Evolutionary conservation across 192 early-diverging fungal species (phyloP), one percentile per base, ranked within the genome.

Genomic region (Podila verticillata): DNA sequence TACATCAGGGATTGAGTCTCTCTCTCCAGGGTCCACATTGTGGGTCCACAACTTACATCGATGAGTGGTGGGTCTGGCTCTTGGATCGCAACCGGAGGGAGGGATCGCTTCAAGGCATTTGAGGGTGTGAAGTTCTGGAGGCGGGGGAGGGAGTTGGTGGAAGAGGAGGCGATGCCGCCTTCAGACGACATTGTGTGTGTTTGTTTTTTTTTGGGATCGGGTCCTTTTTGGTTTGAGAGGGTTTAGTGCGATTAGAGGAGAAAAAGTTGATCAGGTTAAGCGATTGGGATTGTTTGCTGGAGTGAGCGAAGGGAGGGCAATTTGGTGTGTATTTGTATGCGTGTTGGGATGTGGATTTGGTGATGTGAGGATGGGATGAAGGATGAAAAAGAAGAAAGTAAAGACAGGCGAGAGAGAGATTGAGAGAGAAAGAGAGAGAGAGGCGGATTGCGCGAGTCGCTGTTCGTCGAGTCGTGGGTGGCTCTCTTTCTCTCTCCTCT

Each of bases 171-270:
- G 51, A 54, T 54, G 51, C 51, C 51, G 51, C 51, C 51, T 26
- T 54, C 51, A 54, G 51, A 54, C 51, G 51, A 54, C 51, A 54
- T 54, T 54, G 51, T 54, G 22, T 54, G 20, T 19, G 22, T 54
- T 54, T 54, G 20, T 24, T n/a, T 54, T 47, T 47, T 7, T 48
- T 54, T 19, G n/a, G 8, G 51, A 24, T 54, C n/a, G n/a, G 20
- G 51, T 54, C 24, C n/a, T 54, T n/a, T n/a, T 0, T 24, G 24
- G 20, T n/a, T 54, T 17, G n/a, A 54, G 2, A 7, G 51, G 24
- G 51, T 54, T 54, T 8, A 24, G 6, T 54, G n/a, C 7, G 51
- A 54, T 26, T 54, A 24, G 51, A 54, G 51, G 10, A 4, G 5
- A 7, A 22, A 44, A 44, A 44, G 36, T 15, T 44, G 39, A 17